Base-by-base conservation (phyloP, 352 stramenopile genomes). In the Phytophthora sojae region DNA sequence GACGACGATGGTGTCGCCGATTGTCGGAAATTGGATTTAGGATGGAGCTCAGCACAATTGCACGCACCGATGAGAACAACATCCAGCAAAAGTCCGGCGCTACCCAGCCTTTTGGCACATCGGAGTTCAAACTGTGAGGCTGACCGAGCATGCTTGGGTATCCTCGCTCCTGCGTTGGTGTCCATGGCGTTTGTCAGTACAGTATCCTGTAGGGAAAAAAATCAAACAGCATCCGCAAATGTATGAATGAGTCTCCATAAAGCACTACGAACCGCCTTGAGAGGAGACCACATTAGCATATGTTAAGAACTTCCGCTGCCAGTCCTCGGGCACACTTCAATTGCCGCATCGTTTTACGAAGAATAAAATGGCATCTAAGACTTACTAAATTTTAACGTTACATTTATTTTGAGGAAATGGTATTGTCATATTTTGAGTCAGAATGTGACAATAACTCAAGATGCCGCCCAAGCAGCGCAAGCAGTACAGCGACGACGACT, bases 1-100 rank as follows among this genome's bases (percentile, higher is more conserved):
- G 64, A 67, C 65, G 65, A 72, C 65, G 51, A 67, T 54, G 64
- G 23, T 35, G 57, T 67, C 50, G 64, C 39, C 58, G 35, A 72
- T 72, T 67, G 65, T 61, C 44, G 14, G 39, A 47, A 21, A 47
- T 47, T 17, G 39, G 39, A 19, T 47, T 47, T 47, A 5, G 14
- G 39, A 47, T 47, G 39, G 39, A 47, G 5, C 39, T 47, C 39
- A 47, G 11, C 39, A 47, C 39, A 47, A 47, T 47, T 47, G 32
- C 9, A 39, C 26, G 15, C 39, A 47, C 39, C 12, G 11, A 11
- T 15, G 39, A 47, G 39, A 47, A 6, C 39, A 47, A 47, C 14
- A 47, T 47, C 39, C 39, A 47, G 39, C 39, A 47, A 47, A 47
- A 47, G 6, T 4, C 39, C 39, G 32, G 35, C 35, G 35, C 35